Evolutionary conservation across 257 asterid genomes (phyloP).

Genomic region (Penstemon davidsonii): DNA sequence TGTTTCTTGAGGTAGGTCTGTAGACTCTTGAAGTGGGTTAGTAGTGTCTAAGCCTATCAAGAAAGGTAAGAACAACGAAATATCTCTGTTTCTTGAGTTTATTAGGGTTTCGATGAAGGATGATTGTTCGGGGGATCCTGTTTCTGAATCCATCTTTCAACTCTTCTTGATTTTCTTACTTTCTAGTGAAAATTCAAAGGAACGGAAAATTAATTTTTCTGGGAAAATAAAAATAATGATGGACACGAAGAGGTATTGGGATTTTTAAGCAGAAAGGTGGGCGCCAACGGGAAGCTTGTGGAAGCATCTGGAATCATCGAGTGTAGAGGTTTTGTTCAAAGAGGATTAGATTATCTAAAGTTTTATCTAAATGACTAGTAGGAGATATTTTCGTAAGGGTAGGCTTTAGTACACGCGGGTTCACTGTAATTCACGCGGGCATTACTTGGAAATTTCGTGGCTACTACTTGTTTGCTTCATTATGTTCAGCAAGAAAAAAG

Average conservation of each 20-base stretch:
- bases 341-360: too few relatives aligned
- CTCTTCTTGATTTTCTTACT: too few relatives aligned
- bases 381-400: too few relatives aligned
- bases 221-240: too few relatives aligned
- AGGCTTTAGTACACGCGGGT: too few relatives aligned
- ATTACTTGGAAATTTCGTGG: too few relatives aligned
- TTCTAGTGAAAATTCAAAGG: too few relatives aligned
- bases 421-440: too few relatives aligned
- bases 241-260: not conserved
- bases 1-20: constrained; percentile 30
- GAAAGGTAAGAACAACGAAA: constrained; percentile 48
- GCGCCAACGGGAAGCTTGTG: constrained; percentile 37
- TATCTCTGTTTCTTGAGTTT: constrained; percentile 46
- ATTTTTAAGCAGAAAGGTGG: constrained; percentile 26
- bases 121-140: constrained; percentile 26
- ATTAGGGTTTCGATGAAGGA: constrained; percentile 38
- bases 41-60: constrained; percentile 36
- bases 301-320: constrained; percentile 47
- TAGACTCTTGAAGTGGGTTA: constrained; percentile 32
- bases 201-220: too few relatives aligned
- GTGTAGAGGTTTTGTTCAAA: not conserved
- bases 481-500: too few relatives aligned
- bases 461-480: too few relatives aligned
- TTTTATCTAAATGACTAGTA: too few relatives aligned
- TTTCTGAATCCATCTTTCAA: constrained; percentile 51